Base-by-base conservation (phyloP, 2,329 filamentous ascomycete genomes). In the Blumeria graminis region DNA sequence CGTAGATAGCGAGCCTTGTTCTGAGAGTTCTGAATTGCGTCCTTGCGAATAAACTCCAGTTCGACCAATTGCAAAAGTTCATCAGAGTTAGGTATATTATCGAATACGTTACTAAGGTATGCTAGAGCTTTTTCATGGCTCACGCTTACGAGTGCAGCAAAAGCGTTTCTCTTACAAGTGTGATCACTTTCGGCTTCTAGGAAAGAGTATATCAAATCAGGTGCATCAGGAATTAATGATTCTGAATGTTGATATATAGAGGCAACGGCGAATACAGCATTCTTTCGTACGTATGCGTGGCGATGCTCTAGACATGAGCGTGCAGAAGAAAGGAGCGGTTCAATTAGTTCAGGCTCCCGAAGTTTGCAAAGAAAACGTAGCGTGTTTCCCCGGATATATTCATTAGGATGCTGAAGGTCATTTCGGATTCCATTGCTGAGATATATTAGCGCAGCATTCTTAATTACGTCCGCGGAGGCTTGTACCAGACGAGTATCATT, bases 331-430 rank as follows among this genome's bases (percentile, higher is more conserved):
- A 98, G 80, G 56, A 96, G 80, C 54, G 92, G 92, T 70, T 98
- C 92, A 63, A 98, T 89, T 60, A 98, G 81, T 71, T 98, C 92
- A 55, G 90, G 78, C 69, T 98, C 92, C 62, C 89, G 83, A 60
- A 98, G 77, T 74, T 98, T 98, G 76, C 84, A 92, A 58, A 98
- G 80, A 72, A 96, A 98, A 65, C 92, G 87, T 60, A 98, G 75
- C n/a, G 92, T 98, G 69, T 95, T 95, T 67, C 92, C 92, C 62
- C 92, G 82, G 62, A 98, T 89, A 71, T 94, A 98, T 75, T 98
- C 92, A 74, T 98, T 96, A 57, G 92, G 82, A 65, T 95, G 90
- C 69, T 96, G 90, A 59, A 98, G 76, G 68, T 98, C 92, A 70
- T 96, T 94, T 66, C 90, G 83, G 66, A 98, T 96, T 62, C 92